These are phyloP conservation scores for Parastagonospora nodorum DNA, from an alignment of 2,329 filamentous ascomycete species.

Conservation along the genomic window DNA sequence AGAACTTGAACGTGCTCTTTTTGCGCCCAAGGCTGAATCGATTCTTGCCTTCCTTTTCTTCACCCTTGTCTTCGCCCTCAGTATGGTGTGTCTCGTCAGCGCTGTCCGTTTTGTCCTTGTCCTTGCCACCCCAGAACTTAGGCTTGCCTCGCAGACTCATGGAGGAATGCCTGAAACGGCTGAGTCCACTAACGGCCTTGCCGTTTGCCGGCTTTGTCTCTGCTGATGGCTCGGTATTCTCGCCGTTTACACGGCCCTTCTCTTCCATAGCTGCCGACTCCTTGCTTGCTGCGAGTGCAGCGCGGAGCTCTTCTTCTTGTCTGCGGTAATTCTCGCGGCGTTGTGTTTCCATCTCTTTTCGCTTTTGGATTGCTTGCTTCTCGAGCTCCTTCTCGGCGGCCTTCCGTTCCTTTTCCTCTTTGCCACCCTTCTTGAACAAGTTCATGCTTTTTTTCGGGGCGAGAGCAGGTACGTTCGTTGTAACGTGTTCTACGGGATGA, in stretches of 20 bases:
- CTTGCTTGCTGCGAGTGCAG: conserved; percentile 70
- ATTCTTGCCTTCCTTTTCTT: conserved; percentile 68
- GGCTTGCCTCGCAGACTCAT: conserved; percentile 81
- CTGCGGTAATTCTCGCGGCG: conserved; percentile 63
- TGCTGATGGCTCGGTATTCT: conserved; percentile 1
- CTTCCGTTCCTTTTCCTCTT: conserved; percentile 66
- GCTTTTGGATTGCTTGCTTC: conserved; percentile 51
- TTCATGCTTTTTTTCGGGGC: conserved; percentile 37
- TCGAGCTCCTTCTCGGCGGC: conserved; percentile 62
- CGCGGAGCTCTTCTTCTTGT: conserved; percentile 67
- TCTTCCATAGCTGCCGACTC: conserved; percentile 60
- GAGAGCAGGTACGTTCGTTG: conserved; percentile 44
- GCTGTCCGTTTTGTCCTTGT: conserved; percentile 39
- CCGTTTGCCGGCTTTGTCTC: conserved; percentile 43
- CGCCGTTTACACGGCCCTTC: conserved; percentile 24
- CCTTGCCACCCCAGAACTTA: conserved; percentile 64
- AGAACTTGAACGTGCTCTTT: conserved; percentile 63
- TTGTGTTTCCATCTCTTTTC: conserved; percentile 55
- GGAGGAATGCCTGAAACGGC: conserved; percentile 71
- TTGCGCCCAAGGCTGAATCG: conserved; percentile 73
- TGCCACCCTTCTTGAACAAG: conserved; percentile 66
- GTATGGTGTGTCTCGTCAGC: conserved; percentile 19
- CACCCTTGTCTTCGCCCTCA: conserved; percentile 46
- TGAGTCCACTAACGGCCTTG: conserved; percentile 53
- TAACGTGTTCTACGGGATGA: conserved; percentile 39